Evolutionary conservation across 108 stramenopile genomes (phyloP).

Genomic region (Chaetoceros muelleri): DNA sequence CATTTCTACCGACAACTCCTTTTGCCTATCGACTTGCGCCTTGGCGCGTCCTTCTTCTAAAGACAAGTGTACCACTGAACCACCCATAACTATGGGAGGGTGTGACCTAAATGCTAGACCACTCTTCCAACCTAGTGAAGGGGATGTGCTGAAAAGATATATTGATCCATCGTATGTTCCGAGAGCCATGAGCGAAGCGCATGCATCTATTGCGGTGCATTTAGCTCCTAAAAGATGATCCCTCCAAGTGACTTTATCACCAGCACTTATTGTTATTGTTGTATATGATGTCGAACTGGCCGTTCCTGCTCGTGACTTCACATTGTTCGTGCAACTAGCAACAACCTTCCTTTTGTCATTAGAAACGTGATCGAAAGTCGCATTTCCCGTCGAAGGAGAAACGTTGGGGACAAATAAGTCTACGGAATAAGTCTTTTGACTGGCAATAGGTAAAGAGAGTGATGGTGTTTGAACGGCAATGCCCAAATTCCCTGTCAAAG

Average conservation of each 20-base stretch:
- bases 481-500: neutral
- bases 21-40: neutral
- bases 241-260: slow-evolving; percentile 42
- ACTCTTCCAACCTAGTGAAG: slow-evolving; percentile 60
- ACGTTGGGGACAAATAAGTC: neutral
- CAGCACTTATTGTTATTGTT: slow-evolving; percentile 45
- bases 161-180: slow-evolving; percentile 68
- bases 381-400: neutral
- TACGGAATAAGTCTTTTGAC: neutral
- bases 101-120: slow-evolving; percentile 56
- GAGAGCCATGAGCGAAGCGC: slow-evolving; percentile 35
- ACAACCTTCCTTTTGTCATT: slow-evolving; percentile 15
- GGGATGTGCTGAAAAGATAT: slow-evolving; percentile 68
- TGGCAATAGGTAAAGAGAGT: neutral
- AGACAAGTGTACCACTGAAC: slow-evolving; percentile 37
- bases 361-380: slow-evolving; percentile 1
- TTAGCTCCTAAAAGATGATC: slow-evolving; percentile 55
- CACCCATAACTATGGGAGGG: slow-evolving; percentile 63
- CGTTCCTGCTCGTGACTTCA: slow-evolving; percentile 23
- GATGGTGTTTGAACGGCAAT: neutral
- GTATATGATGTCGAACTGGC: slow-evolving; percentile 37
- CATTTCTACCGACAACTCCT: slow-evolving; percentile 24
- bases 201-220: slow-evolving; percentile 52
- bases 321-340: slow-evolving; percentile 62
- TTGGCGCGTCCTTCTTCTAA: slow-evolving; percentile 10